Base-by-base conservation (phyloP, 768 basidiomycete genomes). In the Candolleomyces eurysporus region DNA sequence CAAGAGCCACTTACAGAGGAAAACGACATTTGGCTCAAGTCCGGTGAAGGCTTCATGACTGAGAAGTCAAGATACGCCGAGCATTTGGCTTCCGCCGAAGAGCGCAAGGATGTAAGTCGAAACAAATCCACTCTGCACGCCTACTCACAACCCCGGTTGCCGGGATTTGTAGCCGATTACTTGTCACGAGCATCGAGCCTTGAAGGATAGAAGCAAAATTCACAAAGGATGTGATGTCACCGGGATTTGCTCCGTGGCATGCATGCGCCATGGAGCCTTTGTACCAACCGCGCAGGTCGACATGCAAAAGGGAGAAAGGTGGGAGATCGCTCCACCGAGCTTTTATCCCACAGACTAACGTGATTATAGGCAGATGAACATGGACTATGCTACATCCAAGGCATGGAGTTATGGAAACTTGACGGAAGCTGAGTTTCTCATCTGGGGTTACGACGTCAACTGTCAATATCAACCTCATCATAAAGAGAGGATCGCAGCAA, bases 291-390 rank as follows among this genome's bases (percentile, higher is more conserved):
- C 65, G 7, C 26, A 67, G n/a, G n/a, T n/a, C n/a, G n/a, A n/a
- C n/a, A n/a, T n/a, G n/a, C n/a, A n/a, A n/a, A n/a, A 5, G 69
- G 69, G 3, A 63, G 72, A 50, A 68, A 67, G 16, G 67, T 67
- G 21, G 71, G 72, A 0, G 67, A 73, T 62, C 21, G 51, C 42
- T 42, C n/a, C n/a, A n/a, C n/a, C n/a, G 48, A 21, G 36, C 13
- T 40, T 14, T 31, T 21, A 4, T 8, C 30, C 9, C 31, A 6
- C 17, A 21, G n/a, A n/a, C n/a, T n/a, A n/a, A n/a, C n/a, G n/a
- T n/a, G 42, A 31, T 3, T 11, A 11, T 45, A 59, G 58, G 21
- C 71, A 73, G 53, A 61, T 63, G 59, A 66, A 68, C 48, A 68
- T 72, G 61, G 71, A 72, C 56, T 73, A 65, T 52, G 57, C 63